Evolutionary conservation across 169 alveolate genomes (phyloP).

Genomic region (Cryptosporidium tyzzeri): DNA sequence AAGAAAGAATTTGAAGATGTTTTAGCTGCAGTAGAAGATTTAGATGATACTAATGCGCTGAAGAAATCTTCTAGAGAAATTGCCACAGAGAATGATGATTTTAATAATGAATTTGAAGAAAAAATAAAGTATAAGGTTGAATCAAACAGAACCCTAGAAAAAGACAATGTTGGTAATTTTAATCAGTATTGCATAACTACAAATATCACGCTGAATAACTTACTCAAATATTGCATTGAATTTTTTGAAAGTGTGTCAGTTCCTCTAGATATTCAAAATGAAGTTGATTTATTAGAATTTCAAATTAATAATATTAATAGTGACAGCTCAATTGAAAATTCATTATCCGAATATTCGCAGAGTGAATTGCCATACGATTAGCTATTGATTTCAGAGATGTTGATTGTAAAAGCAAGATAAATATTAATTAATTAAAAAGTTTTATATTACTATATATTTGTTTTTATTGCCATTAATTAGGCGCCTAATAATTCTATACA

Average conservation of each 20-base stretch:
- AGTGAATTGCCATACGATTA: not conserved
- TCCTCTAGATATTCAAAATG: conserved; percentile 60
- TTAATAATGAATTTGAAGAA: conserved; percentile 80
- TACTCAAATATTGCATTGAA: conserved; percentile 40
- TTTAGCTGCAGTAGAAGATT: conserved; percentile 87
- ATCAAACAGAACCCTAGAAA: not conserved
- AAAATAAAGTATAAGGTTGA: conserved; percentile 3
- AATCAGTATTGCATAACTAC: not conserved
- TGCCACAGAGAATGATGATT: conserved; percentile 80
- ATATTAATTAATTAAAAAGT: not conserved
- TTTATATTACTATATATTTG: not conserved
- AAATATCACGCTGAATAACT: not conserved
- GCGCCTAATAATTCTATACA: conserved; percentile 27
- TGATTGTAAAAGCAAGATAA: not conserved
- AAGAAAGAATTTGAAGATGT: conserved; percentile 87
- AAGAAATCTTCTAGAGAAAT: conserved; percentile 83
- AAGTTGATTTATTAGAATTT: conserved; percentile 39
- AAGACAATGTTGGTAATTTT: not conserved
- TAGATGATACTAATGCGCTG: conserved; percentile 87
- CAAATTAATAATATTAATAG: conserved; percentile 34
- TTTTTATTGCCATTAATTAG: not conserved
- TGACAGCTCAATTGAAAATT: not conserved
- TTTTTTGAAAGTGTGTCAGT: conserved; percentile 47
- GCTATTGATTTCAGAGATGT: not conserved
- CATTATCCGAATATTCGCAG: not conserved